Conservation (phyloP, 257 asterid species). For the Hygrophila difformis region DNA sequence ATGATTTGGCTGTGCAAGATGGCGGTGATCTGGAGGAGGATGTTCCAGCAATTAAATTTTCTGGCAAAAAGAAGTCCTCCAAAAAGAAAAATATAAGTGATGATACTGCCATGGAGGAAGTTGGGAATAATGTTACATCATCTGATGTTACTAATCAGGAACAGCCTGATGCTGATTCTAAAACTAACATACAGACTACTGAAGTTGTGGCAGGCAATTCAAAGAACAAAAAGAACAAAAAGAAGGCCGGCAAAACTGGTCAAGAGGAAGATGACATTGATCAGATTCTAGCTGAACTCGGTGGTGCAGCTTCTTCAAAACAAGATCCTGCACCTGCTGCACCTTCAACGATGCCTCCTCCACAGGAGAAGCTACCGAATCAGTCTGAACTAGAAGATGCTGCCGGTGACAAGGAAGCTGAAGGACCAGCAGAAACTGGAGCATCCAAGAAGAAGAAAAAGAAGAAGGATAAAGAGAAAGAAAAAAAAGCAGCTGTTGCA, state of each 20-base stretch:
- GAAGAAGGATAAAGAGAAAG: slow-evolving; percentile 73
- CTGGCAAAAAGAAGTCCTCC: slow-evolving; percentile 83
- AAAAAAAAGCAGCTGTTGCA: slow-evolving; percentile 45
- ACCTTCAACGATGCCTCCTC: slow-evolving; percentile 20
- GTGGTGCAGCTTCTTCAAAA: slow-evolving; percentile 38
- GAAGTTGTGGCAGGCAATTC: slow-evolving; percentile 44
- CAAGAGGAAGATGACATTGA: slow-evolving; percentile 82
- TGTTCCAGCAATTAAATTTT: slow-evolving; percentile 31
- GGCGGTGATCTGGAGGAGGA: slow-evolving; percentile 44
- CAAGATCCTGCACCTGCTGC: slow-evolving; percentile 26
- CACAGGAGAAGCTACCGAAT: slow-evolving; percentile 31
- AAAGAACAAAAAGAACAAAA: slow-evolving; percentile 79
- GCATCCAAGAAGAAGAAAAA: slow-evolving; percentile 79
- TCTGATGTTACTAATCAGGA: slow-evolving; percentile 24
- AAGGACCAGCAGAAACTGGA: slow-evolving; percentile 52
- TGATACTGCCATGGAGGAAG: slow-evolving; percentile 20
- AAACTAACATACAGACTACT: slow-evolving; percentile 21
- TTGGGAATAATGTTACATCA: slow-evolving; percentile 26
- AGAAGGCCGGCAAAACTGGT: slow-evolving; percentile 59
- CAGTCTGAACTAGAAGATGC: slow-evolving; percentile 47
- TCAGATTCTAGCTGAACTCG: slow-evolving; percentile 77
- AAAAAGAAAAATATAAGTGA: slow-evolving; percentile 50
- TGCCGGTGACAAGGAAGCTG: slow-evolving; percentile 53
- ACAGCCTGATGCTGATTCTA: slow-evolving; percentile 24
- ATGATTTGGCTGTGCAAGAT: slow-evolving; percentile 34